These are phyloP conservation scores for Gnomoniopsis sp. DNA, from an alignment of 2,329 filamentous ascomycete genomes.

Conservation along the genomic window DNA sequence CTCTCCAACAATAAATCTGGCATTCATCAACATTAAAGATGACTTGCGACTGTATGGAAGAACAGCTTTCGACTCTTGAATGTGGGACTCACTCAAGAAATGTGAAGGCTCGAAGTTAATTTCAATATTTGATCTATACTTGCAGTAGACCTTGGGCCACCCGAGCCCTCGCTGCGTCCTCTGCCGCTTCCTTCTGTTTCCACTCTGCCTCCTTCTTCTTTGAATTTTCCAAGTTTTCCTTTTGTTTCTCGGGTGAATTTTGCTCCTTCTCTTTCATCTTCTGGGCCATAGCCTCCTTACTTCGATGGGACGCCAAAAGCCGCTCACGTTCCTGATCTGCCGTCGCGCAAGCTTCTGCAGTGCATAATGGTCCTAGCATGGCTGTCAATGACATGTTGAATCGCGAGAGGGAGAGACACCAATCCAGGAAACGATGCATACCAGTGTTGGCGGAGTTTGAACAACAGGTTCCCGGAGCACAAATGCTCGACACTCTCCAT, in stretches of 20 bases:
- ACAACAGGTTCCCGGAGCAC: slow-evolving; percentile 14
- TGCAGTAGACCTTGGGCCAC: neutral
- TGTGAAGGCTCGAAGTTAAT: too few species aligned
- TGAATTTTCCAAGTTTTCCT: neutral
- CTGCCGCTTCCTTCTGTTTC: neutral
- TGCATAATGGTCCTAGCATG: slow-evolving; percentile 12
- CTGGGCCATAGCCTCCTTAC: neutral
- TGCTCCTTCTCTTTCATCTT: slow-evolving; percentile 2
- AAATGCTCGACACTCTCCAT: slow-evolving; percentile 15
- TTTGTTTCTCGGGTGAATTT: neutral
- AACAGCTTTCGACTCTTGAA: too few species aligned
- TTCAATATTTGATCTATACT: neutral
- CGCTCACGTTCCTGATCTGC: slow-evolving; percentile 9
- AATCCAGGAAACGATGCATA: neutral
- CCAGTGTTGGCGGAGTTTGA: slow-evolving; percentile 10
- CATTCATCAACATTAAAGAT: too few species aligned
- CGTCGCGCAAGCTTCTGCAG: slow-evolving; percentile 6
- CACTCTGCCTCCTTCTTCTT: slow-evolving; percentile 6
- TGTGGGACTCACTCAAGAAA: too few species aligned
- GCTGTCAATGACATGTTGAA: neutral
- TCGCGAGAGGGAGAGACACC: too few species aligned
- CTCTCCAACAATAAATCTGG: too few species aligned
- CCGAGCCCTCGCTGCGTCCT: neutral
- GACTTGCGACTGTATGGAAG: too few species aligned
- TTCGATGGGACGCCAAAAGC: neutral